Percentiles rank a stretch among this genome's conserved stretches.
These are phyloP conservation scores for Sistotremastrum suecicum DNA, from an alignment of 768 basidiomycete genomes.

Conservation along the genomic window DNA sequence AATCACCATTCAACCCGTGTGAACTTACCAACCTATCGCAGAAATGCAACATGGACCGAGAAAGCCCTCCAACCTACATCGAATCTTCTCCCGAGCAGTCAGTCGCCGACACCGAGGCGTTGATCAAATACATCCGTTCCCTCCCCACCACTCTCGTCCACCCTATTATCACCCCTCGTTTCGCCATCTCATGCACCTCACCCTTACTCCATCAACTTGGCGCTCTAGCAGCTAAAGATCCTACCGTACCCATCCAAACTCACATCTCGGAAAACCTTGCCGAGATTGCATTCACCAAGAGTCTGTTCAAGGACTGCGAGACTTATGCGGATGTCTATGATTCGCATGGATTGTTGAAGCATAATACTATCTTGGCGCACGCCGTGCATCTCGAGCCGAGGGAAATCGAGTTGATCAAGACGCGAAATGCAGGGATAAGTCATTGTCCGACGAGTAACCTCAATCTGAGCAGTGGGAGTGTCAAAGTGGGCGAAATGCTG, in stretches of 20 bases:
- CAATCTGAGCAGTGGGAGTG: slow-evolving; percentile 75
- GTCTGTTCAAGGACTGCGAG: slow-evolving; percentile 46
- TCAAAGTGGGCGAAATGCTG: slow-evolving; percentile 63
- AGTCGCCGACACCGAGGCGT: slow-evolving; percentile 40
- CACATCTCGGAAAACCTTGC: slow-evolving; percentile 76
- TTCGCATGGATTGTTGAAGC: slow-evolving; percentile 53
- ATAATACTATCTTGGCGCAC: slow-evolving; percentile 80
- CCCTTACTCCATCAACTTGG: slow-evolving; percentile 54
- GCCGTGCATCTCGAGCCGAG: slow-evolving; percentile 63
- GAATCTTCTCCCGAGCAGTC: slow-evolving; percentile 50
- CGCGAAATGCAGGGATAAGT: slow-evolving; percentile 58
- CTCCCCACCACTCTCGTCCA: slow-evolving; percentile 57
- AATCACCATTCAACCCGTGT: neutral
- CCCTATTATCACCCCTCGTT: slow-evolving; percentile 90
- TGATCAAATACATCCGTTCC: slow-evolving; percentile 57
- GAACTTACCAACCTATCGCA: slow-evolving; percentile 14
- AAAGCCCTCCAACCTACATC: slow-evolving; percentile 53
- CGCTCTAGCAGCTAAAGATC: slow-evolving; percentile 41
- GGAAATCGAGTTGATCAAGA: slow-evolving; percentile 61
- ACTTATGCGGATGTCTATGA: slow-evolving; percentile 81
- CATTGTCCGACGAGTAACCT: slow-evolving; percentile 95
- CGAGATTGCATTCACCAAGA: slow-evolving; percentile 54
- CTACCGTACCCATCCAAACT: slow-evolving; percentile 70
- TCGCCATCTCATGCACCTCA: slow-evolving; percentile 78
- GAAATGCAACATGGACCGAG: slow-evolving; percentile 87